Percentiles rank a stretch among this genome's conserved stretches.
phyloP scores from a whole-genome alignment of 176 grass and related monocot species.

The Elymus sibiricus region DNA sequence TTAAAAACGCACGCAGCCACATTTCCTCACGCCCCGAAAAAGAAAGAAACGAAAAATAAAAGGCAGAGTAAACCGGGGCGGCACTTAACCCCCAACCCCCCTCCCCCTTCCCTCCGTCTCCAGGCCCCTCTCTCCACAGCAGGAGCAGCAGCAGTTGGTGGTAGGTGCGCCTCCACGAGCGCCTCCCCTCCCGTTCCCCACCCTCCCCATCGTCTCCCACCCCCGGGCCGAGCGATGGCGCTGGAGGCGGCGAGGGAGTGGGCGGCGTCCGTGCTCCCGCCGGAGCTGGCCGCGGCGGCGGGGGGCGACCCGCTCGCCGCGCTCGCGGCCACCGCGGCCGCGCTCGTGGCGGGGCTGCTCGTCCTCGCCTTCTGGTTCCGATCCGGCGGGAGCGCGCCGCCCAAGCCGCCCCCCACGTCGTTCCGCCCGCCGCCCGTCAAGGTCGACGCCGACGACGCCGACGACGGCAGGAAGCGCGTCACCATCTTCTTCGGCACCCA shows the following conservation, averaged over 20 bases:
- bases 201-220: constrained; percentile 13
- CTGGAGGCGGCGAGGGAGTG: constrained; percentile 57
- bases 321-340: constrained; percentile 53
- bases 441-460: constrained; percentile 46
- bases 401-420: constrained; percentile 4
- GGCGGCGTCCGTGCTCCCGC: constrained; percentile 46
- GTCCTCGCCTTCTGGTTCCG: constrained; percentile 62
- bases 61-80: not conserved
- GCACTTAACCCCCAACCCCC: not conserved
- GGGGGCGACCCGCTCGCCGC: constrained; percentile 45
- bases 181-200: not conserved
- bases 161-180: constrained; percentile 37
- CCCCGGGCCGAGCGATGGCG: constrained; percentile 16
- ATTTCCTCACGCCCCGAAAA: not conserved
- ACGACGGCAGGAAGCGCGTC: constrained; percentile 72
- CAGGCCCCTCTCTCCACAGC: not conserved
- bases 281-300: constrained; percentile 40
- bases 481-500: constrained; percentile 96
- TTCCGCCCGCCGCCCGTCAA: constrained; percentile 32
- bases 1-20: not conserved
- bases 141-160: constrained; percentile 24
- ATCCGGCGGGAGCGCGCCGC: constrained; percentile 20
- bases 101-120: not conserved
- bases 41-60: not conserved
- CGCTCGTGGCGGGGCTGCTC: constrained; percentile 44